Conservation (phyloP, 768 basidiomycete genomes). For the Coprinopsis cinerea region DNA sequence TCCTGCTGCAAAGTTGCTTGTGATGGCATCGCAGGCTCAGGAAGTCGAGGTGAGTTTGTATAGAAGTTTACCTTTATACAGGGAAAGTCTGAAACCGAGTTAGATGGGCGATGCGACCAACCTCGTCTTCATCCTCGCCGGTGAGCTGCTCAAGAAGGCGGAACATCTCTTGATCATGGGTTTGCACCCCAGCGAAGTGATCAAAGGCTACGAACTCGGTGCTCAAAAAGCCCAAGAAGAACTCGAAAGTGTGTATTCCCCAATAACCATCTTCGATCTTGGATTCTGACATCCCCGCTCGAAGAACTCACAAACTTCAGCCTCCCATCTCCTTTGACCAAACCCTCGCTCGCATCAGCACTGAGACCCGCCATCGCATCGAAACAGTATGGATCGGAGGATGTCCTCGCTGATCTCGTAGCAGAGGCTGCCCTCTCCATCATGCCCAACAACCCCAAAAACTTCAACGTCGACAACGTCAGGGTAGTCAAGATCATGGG, state of each 20-base stretch:
- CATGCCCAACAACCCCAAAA: slow-evolving; percentile 82
- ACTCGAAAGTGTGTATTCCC: slow-evolving; percentile 67
- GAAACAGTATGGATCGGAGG: slow-evolving; percentile 95
- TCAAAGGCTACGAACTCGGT: slow-evolving; percentile 92
- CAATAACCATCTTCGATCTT: slow-evolving; percentile 1
- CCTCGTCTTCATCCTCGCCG: slow-evolving; percentile 89
- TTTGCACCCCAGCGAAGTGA: slow-evolving; percentile 92
- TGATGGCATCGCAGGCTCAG: slow-evolving; percentile 97
- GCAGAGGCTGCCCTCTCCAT: slow-evolving; percentile 90
- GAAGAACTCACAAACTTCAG: slow-evolving; percentile 65
- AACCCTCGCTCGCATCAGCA: slow-evolving; percentile 62
- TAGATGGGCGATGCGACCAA: slow-evolving; percentile 99
- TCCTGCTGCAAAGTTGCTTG: slow-evolving; percentile 97
- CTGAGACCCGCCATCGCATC: slow-evolving; percentile 91
- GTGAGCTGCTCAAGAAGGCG: slow-evolving; percentile 90
- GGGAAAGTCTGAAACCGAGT: slow-evolving; percentile 1
- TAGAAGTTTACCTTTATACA: neutral
- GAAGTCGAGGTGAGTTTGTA: slow-evolving; percentile 74
- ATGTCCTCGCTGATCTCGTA: slow-evolving; percentile 72
- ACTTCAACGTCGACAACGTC: slow-evolving; percentile 98
- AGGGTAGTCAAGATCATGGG: slow-evolving; percentile 99
- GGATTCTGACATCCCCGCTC: slow-evolving; percentile 8
- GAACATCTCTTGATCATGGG: slow-evolving; percentile 94
- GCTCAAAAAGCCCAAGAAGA: slow-evolving; percentile 77
- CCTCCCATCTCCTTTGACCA: slow-evolving; percentile 68